A percentile compares a stretch with the other conserved stretches of the same genome.
phyloP scores from a whole-genome alignment of 768 basidiomycete genomes.

The Trichaptum fuscoviolaceum region DNA sequence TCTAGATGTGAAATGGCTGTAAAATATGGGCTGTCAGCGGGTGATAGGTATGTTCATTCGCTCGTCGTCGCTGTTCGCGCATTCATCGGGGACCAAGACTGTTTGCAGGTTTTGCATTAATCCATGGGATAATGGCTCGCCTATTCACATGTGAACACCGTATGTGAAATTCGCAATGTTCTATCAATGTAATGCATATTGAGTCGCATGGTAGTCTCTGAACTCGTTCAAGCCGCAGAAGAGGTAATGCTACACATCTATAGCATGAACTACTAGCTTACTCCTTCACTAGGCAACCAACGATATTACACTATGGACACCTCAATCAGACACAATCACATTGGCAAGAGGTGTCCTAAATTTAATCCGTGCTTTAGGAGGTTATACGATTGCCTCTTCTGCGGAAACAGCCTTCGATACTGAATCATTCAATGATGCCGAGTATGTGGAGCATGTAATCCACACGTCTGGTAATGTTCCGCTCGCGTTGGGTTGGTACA shows the following conservation, averaged over 20 bases:
- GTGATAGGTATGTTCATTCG: constrained; percentile 45
- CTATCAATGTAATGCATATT: neutral
- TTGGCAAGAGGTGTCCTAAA: constrained; percentile 49
- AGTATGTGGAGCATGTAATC: constrained; percentile 42
- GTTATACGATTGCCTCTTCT: constrained; percentile 46
- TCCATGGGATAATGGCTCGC: constrained; percentile 48
- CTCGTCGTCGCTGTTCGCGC: neutral
- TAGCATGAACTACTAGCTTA: neutral
- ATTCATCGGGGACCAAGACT: constrained; percentile 32
- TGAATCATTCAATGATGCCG: constrained; percentile 49
- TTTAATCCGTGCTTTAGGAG: constrained; percentile 59
- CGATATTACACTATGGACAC: constrained; percentile 53
- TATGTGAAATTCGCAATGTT: constrained; percentile 26
- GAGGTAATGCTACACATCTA: constrained; percentile 37
- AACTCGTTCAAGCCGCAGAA: constrained; percentile 51
- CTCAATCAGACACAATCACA: constrained; percentile 46
- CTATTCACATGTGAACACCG: constrained; percentile 59
- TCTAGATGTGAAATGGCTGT: constrained; percentile 56
- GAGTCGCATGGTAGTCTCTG: constrained; percentile 40
- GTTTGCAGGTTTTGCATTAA: constrained; percentile 55
- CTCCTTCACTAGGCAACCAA: constrained; percentile 38
- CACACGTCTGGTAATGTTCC: constrained; percentile 41
- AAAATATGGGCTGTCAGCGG: constrained; percentile 60
- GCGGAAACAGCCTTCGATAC: constrained; percentile 55
- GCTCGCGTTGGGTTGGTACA: constrained; percentile 62